Evolutionary conservation across 345 rosid species (phyloP), one percentile per base, ranked within the genome.

Genomic region (Hibiscus tridactylites): DNA sequence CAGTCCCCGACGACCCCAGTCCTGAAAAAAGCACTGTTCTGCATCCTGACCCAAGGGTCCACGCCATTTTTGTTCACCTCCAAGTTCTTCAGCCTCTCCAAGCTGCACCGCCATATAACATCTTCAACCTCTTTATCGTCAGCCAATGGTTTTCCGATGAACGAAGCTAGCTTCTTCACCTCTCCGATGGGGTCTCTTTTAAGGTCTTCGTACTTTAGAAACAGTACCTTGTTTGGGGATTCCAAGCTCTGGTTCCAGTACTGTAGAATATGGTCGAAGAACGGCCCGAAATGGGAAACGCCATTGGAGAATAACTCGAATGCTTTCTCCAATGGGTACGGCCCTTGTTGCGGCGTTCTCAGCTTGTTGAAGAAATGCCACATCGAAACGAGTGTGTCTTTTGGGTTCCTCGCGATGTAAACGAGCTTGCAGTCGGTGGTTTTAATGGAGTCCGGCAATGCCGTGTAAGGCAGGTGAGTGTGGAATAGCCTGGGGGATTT

Each of bases 41-140:
- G 61, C 44, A 74, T 19, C 44, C 60, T 64, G 3, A 69, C 59
- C 73, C 75, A 44, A 6, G 75, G 79, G 10, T 75, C 83, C 4
- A 71, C 78, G 3, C 88, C 83, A 49, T 17, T 75, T 42, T 35
- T 76, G 66, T 80, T 84, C 8, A 80, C 79, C 69, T 84, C 85
- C 72, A 80, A 73, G 73, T 56, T 78, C 65, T 82, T 82, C 0
- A 85, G 61, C 81, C 88, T 78, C 13, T 85, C 84, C 31, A 85
- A 42, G 68, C 80, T 79, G n/a, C 81, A 82, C 61, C 77, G 75
- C 80, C 78, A 29, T 0, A 75, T 5, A 15, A 79, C 60, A 16
- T 81, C 52, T 1, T 85, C 81, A 26, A 77, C 79, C 2, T 81
- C 75, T 17, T 77, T 75, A 9, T 79, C 85, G 1, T 37, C 42